Evolutionary conservation across 2,329 filamentous ascomycete genomes (phyloP).

Genomic region (Fusarium dlaminii): DNA sequence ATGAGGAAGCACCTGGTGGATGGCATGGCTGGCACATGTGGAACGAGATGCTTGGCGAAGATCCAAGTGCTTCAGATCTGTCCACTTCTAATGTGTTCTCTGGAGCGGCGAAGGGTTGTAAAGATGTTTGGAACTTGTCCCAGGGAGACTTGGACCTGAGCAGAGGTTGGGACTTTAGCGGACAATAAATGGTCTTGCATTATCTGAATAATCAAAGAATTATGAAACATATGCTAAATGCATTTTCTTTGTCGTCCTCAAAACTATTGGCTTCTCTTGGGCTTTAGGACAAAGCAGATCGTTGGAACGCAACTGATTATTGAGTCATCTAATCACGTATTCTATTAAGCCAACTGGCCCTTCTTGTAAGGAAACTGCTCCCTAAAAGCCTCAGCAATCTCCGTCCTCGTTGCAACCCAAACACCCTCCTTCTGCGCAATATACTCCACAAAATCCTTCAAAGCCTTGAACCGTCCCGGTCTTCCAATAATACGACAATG

Average conservation of each 20-base stretch:
- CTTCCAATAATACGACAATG: slow-evolving; percentile 12
- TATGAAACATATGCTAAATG: too few species aligned
- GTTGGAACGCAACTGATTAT: accelerated
- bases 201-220: neutral
- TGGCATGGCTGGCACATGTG: neutral
- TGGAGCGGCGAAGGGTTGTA: neutral
- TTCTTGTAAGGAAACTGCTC: neutral
- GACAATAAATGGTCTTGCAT: neutral
- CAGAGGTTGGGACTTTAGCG: neutral
- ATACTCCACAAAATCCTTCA: slow-evolving; percentile 6
- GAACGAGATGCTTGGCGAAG: neutral
- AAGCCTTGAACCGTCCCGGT: neutral
- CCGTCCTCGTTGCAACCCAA: slow-evolving; percentile 2
- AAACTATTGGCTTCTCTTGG: neutral
- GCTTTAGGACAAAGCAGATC: neutral
- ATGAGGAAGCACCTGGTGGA: neutral
- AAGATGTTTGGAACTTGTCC: neutral
- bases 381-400: neutral
- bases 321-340: neutral
- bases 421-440: neutral
- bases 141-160: neutral
- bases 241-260: too few species aligned
- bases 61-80: neutral
- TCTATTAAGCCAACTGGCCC: neutral
- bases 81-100: neutral